A percentile compares a stretch with the other conserved stretches of the same genome.
Evolutionary conservation across 257 asterid species (phyloP).

Genomic region (Marsdenia floribunda): DNA sequence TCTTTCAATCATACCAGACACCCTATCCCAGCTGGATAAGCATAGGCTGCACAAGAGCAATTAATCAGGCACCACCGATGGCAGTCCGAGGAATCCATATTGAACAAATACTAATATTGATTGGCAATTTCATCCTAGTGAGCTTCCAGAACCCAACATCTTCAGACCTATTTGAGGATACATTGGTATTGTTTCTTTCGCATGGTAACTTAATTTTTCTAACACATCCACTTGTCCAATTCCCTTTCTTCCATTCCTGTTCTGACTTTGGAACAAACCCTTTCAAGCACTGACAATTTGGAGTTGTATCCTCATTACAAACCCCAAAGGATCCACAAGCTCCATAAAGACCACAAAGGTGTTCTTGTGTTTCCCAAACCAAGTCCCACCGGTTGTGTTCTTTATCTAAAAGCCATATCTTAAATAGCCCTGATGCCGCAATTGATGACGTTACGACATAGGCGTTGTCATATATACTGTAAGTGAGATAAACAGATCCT

Average conservation of each 20-base stretch:
- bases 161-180: neutral
- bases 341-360: conserved; percentile 21
- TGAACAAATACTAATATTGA: conserved; percentile 8
- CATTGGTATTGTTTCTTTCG: conserved; percentile 4
- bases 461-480: neutral
- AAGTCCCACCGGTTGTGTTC: conserved; percentile 5
- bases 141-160: conserved; percentile 24
- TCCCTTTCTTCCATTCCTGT: conserved; percentile 25
- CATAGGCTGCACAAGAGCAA: conserved; percentile 36
- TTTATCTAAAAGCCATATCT: conserved; percentile 2
- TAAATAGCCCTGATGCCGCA: conserved; percentile 13
- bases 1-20: conserved; percentile 31
- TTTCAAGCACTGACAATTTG: conserved; percentile 23
- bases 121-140: conserved; percentile 29
- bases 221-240: conserved; percentile 31
- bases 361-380: neutral
- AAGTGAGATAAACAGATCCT: conserved; percentile 16
- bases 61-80: conserved; percentile 23
- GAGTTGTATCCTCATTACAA: conserved; percentile 13
- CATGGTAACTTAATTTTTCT: conserved; percentile 22
- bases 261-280: conserved; percentile 21
- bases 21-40: conserved; percentile 23
- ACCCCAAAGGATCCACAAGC: conserved; percentile 29
- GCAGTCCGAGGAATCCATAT: conserved; percentile 11
- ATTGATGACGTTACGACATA: neutral